phyloP scores from a whole-genome alignment of 2,329 filamentous ascomycete genomes.

The Tolypocladium capitatum region DNA sequence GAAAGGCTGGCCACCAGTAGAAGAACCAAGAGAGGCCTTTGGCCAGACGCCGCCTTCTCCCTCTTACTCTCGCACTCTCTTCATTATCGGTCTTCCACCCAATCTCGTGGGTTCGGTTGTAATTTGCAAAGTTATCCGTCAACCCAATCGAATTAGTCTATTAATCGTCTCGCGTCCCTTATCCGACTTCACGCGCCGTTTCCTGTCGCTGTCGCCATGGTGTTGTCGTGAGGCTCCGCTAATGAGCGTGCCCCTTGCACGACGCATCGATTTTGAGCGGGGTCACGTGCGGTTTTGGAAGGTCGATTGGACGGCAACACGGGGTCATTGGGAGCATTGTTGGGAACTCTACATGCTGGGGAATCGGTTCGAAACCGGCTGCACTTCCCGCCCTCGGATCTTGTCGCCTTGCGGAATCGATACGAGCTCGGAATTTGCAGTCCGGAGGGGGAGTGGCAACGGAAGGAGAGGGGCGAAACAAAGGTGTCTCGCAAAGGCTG shows the following conservation, averaged over 20 bases:
- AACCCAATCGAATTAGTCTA: conserved; percentile 43
- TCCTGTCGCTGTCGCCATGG: conserved; percentile 5
- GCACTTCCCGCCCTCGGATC: background rate
- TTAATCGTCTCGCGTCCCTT: conserved; percentile 22
- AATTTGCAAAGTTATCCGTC: conserved; percentile 41
- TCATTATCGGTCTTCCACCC: conserved; percentile 24
- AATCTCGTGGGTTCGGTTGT: conserved; percentile 41
- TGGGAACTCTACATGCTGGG: background rate
- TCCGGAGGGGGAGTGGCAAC: background rate
- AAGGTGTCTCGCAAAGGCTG: conserved; percentile 3
- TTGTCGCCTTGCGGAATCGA: background rate
- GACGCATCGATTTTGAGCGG: background rate
- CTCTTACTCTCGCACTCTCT: conserved; percentile 25
- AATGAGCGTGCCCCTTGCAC: conserved; percentile 1
- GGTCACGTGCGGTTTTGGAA: background rate
- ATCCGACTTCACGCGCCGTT: conserved; percentile 11
- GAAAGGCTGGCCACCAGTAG: conserved; percentile 59
- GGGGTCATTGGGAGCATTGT: background rate
- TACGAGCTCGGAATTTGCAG: background rate
- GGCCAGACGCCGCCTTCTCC: conserved; percentile 18
- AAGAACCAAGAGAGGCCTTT: conserved; percentile 22
- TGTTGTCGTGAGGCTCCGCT: conserved; percentile 15
- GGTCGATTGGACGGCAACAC: background rate
- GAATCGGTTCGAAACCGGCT: background rate
- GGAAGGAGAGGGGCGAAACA: background rate